Evolutionary conservation across 169 alveolate species (phyloP).

Genomic region (Pseudocohnilembus persalinus): DNA sequence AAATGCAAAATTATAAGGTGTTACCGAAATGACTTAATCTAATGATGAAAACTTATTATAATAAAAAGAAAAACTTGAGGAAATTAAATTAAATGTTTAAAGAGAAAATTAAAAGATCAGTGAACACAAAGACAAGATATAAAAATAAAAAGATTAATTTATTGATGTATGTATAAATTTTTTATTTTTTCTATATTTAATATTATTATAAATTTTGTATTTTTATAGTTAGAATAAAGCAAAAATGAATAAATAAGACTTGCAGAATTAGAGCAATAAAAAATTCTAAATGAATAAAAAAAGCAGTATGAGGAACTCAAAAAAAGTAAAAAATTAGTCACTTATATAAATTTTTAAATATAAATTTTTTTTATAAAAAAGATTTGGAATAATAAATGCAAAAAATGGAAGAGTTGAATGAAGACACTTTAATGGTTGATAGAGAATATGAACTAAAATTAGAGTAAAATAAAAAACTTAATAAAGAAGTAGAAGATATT

Average conservation of each 20-base stretch:
- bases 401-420: no score
- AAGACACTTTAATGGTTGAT: no score
- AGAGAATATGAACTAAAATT: no score
- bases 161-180: constrained; percentile 18
- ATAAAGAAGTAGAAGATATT: not conserved
- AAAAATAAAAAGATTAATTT: constrained; percentile 16
- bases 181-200: not conserved
- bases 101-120: constrained; percentile 24
- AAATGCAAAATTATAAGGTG: constrained; percentile 19
- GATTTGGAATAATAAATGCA: no score
- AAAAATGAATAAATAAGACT: constrained; percentile 25
- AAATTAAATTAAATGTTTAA: constrained; percentile 22
- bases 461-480: not conserved
- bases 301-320: constrained; percentile 27
- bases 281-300: constrained; percentile 24
- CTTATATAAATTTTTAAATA: no score
- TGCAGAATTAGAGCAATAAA: constrained; percentile 21
- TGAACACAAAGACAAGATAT: constrained; percentile 29
- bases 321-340: constrained; percentile 27
- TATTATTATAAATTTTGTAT: not conserved
- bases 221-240: constrained; percentile 20
- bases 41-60: constrained; percentile 28
- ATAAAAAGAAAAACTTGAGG: constrained; percentile 34
- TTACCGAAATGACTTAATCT: constrained; percentile 29
- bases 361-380: no score